A percentile compares a stretch with the other conserved stretches of the same genome.
Evolutionary conservation across 331 rosid genomes (phyloP).

Genomic region (Saraca asoca): DNA sequence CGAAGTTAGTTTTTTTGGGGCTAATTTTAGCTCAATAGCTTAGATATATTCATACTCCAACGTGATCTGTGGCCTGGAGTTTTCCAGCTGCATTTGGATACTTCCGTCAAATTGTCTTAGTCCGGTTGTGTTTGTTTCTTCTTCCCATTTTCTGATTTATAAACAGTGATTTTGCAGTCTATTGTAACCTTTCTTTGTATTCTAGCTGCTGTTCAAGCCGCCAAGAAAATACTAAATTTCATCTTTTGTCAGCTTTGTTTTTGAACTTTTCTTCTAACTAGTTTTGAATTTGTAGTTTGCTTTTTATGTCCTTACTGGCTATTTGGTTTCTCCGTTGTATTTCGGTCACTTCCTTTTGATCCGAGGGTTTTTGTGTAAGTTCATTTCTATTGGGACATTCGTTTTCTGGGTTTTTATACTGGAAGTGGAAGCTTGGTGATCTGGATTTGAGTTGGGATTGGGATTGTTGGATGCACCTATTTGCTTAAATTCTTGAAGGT

Average conservation of each 20-base stretch:
- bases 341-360: conserved; percentile 40
- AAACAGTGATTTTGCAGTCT: conserved; percentile 16
- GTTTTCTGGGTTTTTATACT: conserved; percentile 41
- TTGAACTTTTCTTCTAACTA: conserved; percentile 14
- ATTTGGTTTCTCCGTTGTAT: conserved; percentile 36
- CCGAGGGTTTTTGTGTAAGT: conserved; percentile 30
- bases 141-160: conserved; percentile 31
- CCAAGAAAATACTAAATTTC: conserved; percentile 25
- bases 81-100: conserved; percentile 58
- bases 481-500: conserved; percentile 37
- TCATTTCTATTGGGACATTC: conserved; percentile 30
- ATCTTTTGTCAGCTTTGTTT: conserved; percentile 25
- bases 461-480: conserved; percentile 49
- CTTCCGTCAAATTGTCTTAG: conserved; percentile 42
- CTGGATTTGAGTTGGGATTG: conserved; percentile 44
- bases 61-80: conserved; percentile 47
- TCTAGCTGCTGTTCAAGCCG: conserved; percentile 27
- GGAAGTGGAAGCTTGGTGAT: conserved; percentile 49
- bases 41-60: conserved; percentile 37
- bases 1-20: conserved; percentile 43
- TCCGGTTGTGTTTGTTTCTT: conserved; percentile 5
- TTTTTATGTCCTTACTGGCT: background rate
- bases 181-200: conserved; percentile 19
- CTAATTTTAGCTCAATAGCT: conserved; percentile 24
- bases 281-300: conserved; percentile 30